phyloP scores from a whole-genome alignment of 768 basidiomycete species.

The Podaxis pistillaris region DNA sequence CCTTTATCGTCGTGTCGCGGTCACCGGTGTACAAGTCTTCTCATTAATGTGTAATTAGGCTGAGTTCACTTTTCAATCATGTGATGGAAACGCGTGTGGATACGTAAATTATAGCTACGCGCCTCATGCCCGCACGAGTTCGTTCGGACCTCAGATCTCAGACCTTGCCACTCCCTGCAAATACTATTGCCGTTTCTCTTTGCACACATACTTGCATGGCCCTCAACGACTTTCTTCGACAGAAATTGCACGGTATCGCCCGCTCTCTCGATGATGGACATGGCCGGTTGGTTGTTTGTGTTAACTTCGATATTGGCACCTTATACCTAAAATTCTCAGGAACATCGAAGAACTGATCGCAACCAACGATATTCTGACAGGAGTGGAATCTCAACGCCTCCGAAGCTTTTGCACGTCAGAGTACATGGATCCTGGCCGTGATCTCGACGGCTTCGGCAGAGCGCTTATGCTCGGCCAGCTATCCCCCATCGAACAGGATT shows the following conservation, averaged over 20 bases:
- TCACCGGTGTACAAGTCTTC: background rate
- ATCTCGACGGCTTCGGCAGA: constrained; percentile 33
- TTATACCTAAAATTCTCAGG: constrained; percentile 15
- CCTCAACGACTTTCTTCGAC: constrained; percentile 11
- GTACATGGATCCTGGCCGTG: constrained; percentile 32
- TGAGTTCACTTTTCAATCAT: background rate
- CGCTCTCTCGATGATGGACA: constrained; percentile 17
- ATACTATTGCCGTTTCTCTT: background rate
- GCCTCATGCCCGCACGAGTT: too few species aligned
- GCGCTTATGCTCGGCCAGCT: constrained; percentile 27
- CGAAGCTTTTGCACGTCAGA: constrained; percentile 32
- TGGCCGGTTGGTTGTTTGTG: constrained; percentile 22
- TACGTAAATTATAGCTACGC: background rate
- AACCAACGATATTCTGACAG: constrained; percentile 30
- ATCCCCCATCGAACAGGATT: constrained; percentile 25
- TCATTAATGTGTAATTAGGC: background rate
- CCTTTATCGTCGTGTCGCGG: background rate
- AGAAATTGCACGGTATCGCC: constrained; percentile 13
- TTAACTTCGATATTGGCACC: background rate
- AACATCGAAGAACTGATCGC: constrained; percentile 29
- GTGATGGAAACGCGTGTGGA: background rate
- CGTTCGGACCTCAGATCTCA: too few species aligned
- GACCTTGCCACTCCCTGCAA: too few species aligned
- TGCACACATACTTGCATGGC: background rate
- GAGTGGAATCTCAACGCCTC: constrained; percentile 37